These are phyloP conservation scores for Talaromyces wortmannii DNA, from an alignment of 495 filamentous ascomycete species.

Conservation along the genomic window DNA sequence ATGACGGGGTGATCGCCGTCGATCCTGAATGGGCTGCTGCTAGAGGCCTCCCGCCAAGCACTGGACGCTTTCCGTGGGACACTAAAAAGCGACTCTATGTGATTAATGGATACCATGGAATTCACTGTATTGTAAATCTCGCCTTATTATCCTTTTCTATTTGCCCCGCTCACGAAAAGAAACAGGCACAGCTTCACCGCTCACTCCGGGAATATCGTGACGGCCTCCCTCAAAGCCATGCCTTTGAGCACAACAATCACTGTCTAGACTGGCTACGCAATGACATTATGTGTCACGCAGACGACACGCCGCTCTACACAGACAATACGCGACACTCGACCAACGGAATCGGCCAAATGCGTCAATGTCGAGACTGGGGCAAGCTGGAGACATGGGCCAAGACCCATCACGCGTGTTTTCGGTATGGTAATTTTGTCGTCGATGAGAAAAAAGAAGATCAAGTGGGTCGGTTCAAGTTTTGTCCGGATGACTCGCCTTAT, in stretches of 20 bases:
- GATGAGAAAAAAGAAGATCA: background rate
- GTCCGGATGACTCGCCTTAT: background rate
- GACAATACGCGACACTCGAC: background rate
- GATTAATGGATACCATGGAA: slow-evolving; percentile 25
- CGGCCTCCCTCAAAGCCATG: background rate
- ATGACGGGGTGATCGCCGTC: slow-evolving; percentile 21
- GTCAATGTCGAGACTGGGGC: slow-evolving; percentile 9
- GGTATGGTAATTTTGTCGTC: background rate
- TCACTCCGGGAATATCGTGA: background rate
- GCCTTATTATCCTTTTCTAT: too few species aligned
- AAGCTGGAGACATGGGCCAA: slow-evolving; percentile 7
- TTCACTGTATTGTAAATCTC: slow-evolving; percentile 28
- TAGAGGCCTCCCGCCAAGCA: slow-evolving; percentile 15
- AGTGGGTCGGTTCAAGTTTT: background rate
- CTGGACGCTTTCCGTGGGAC: slow-evolving; percentile 28
- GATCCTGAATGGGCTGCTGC: slow-evolving; percentile 8
- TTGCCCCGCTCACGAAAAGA: background rate
- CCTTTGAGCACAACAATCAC: slow-evolving; percentile 13
- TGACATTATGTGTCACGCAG: slow-evolving; percentile 20
- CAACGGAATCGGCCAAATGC: slow-evolving; percentile 3
- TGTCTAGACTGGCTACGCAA: slow-evolving; percentile 21
- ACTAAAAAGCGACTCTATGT: slow-evolving; percentile 22
- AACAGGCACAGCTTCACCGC: background rate
- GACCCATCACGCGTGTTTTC: background rate
- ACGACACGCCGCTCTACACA: slow-evolving; percentile 11